A percentile compares a stretch with the other conserved stretches of the same genome.
These are phyloP conservation scores for Botryotinia globosa DNA, from an alignment of 2,329 filamentous ascomycete genomes.

Conservation along the genomic window DNA sequence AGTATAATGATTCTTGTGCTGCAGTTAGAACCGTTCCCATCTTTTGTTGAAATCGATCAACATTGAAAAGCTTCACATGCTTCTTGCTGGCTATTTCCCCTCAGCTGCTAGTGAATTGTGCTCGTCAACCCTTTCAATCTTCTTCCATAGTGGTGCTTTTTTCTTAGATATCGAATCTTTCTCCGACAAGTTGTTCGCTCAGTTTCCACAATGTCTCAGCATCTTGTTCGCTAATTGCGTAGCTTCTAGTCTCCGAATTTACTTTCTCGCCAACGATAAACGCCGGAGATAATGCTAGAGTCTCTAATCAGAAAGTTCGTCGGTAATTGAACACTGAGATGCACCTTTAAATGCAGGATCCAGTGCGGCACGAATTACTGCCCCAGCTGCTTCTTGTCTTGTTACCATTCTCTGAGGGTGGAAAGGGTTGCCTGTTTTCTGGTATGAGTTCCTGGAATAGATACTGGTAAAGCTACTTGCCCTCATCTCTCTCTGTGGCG, in stretches of 20 bases:
- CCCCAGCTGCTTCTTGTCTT: background rate
- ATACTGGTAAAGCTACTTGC: background rate
- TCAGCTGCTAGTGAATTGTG: background rate
- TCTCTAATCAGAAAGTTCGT: background rate
- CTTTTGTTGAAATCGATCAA: background rate
- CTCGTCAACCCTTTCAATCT: background rate
- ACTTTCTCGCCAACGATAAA: background rate
- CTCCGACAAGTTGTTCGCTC: background rate
- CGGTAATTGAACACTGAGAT: background rate
- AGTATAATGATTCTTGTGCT: constrained; percentile 14
- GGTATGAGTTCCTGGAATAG: background rate
- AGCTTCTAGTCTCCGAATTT: background rate
- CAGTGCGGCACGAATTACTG: background rate
- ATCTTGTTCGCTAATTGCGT: background rate
- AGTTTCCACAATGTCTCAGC: background rate
- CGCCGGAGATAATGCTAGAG: background rate
- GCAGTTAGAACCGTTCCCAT: background rate
- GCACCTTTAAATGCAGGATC: background rate
- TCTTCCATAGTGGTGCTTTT: background rate
- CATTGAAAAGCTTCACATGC: background rate
- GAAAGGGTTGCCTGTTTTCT: background rate
- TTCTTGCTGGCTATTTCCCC: background rate
- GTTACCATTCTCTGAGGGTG: background rate
- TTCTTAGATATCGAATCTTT: background rate
- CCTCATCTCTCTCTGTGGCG: background rate